Conservation (phyloP, 2,329 filamentous ascomycete species). For the Periconia sp. region DNA sequence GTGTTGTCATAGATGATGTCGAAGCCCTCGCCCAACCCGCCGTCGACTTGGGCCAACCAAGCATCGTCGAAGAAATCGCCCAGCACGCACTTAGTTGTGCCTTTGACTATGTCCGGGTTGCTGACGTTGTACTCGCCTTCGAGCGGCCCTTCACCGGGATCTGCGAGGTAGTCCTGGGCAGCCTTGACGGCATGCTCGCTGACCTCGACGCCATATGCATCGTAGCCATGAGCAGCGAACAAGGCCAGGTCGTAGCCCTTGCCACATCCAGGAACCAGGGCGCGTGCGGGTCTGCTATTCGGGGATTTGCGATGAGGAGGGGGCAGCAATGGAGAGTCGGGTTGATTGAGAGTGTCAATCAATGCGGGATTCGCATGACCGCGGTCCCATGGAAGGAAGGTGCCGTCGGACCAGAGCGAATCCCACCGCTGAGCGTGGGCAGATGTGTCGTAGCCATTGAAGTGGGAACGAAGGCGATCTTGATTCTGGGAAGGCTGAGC, state of each 20-base stretch:
- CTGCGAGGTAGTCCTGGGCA: conserved; percentile 47
- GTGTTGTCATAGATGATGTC: conserved; percentile 69
- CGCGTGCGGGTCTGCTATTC: conserved; percentile 39
- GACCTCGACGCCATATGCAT: conserved; percentile 74
- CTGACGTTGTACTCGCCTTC: conserved; percentile 47
- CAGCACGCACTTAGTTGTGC: conserved; percentile 57
- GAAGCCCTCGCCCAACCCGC: conserved; percentile 51
- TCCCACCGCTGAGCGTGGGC: conserved; percentile 55
- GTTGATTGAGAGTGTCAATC: conserved; percentile 52
- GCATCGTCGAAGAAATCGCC: conserved; percentile 69
- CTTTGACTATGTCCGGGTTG: conserved; percentile 49
- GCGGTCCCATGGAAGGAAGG: conserved; percentile 61
- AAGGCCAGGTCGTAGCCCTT: conserved; percentile 79
- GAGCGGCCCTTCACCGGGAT: conserved; percentile 33
- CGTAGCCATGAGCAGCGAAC: conserved; percentile 73
- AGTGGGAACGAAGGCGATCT: conserved; percentile 44
- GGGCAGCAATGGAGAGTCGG: conserved; percentile 10
- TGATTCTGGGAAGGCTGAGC: conserved; percentile 30
- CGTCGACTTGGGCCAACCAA: conserved; percentile 51
- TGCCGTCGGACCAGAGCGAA: conserved; percentile 56
- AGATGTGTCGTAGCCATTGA: conserved; percentile 45
- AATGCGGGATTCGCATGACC: conserved; percentile 62
- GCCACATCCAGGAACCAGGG: conserved; percentile 80
- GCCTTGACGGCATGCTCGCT: conserved; percentile 54
- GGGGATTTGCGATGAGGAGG: conserved; percentile 40